Conservation (phyloP, 495 filamentous ascomycete genomes). For the Antarctomyces pellizariae region DNA sequence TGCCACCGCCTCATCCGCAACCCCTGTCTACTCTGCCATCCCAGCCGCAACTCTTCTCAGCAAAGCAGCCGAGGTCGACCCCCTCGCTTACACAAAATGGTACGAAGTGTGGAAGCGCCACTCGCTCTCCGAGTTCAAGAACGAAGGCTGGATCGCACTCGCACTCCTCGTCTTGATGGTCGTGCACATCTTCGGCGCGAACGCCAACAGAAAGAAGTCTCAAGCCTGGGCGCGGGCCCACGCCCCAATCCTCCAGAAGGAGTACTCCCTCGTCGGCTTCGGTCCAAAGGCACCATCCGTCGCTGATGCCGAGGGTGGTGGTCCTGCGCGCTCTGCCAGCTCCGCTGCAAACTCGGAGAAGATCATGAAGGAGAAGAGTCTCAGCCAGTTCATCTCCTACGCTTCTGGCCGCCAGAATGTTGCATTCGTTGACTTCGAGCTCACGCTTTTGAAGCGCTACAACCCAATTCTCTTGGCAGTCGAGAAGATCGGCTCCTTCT, state of each 20-base stretch:
- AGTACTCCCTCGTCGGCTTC: constrained; percentile 83
- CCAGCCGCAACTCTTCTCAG: constrained; percentile 7
- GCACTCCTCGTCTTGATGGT: constrained; percentile 48
- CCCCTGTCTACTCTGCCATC: constrained; percentile 19
- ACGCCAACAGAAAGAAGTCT: constrained; percentile 57
- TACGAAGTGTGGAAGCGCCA: constrained; percentile 89
- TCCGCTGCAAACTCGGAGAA: constrained; percentile 22
- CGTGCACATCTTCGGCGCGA: constrained; percentile 64
- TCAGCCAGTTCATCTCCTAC: constrained; percentile 68
- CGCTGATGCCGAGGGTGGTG: constrained; percentile 20
- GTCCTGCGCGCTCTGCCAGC: constrained; percentile 15
- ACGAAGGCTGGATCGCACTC: constrained; percentile 61
- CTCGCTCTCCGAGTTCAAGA: constrained; percentile 54
- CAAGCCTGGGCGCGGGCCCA: constrained; percentile 61
- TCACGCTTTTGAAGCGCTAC: constrained; percentile 70
- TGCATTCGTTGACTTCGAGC: constrained; percentile 65
- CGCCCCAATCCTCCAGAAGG: constrained; percentile 40
- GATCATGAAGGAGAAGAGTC: constrained; percentile 57
- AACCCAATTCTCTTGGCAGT: constrained; percentile 55
- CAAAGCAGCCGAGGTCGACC: constrained; percentile 19
- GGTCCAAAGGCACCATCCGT: constrained; percentile 17
- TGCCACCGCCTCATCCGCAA: constrained; percentile 37
- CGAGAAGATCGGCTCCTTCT: constrained; percentile 55
- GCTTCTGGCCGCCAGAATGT: constrained; percentile 88
- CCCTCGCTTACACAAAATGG: constrained; percentile 68